Conservation (phyloP, 208 protist genomes). For the Trypanosomatidae sp. region DNA sequence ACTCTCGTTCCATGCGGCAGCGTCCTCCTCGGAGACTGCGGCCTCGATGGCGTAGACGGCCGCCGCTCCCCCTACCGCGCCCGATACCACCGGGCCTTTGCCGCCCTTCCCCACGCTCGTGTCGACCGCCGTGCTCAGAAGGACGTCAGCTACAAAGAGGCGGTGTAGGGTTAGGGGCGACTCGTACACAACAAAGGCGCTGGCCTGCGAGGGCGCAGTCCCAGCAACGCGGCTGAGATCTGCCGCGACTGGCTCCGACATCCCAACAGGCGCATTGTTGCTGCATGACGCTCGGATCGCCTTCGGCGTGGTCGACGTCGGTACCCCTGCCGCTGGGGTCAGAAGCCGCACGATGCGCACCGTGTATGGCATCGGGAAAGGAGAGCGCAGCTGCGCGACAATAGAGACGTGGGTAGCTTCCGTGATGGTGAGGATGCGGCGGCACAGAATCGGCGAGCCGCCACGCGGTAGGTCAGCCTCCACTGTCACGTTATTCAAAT, state of each 20-base stretch:
- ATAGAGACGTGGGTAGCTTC: slow-evolving; percentile 66
- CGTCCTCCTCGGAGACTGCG: slow-evolving; percentile 38
- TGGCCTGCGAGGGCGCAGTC: not conserved
- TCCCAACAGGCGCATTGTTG: not conserved
- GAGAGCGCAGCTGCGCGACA: slow-evolving; percentile 34
- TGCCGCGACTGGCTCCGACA: not conserved
- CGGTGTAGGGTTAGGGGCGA: slow-evolving; percentile 14
- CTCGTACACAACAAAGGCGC: slow-evolving; percentile 24
- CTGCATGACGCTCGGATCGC: not conserved
- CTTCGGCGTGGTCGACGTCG: slow-evolving; percentile 1
- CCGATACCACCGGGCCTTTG: slow-evolving; percentile 9
- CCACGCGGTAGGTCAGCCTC: slow-evolving; percentile 53
- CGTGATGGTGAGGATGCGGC: slow-evolving; percentile 48
- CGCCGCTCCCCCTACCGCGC: not conserved
- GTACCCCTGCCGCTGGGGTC: not conserved
- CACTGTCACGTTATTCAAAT: slow-evolving; percentile 35
- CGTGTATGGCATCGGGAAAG: slow-evolving; percentile 49
- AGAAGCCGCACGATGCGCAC: slow-evolving; percentile 34
- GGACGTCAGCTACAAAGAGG: slow-evolving; percentile 57
- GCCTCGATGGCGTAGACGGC: slow-evolving; percentile 62
- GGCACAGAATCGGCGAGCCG: slow-evolving; percentile 54
- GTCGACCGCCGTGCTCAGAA: slow-evolving; percentile 23
- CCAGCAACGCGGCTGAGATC: not conserved
- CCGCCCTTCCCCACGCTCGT: not conserved
- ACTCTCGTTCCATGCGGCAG: slow-evolving; percentile 53